Evolutionary conservation across 202 grass and related monocot genomes (phyloP).

Genomic region (Cymbopogon flexuosus): DNA sequence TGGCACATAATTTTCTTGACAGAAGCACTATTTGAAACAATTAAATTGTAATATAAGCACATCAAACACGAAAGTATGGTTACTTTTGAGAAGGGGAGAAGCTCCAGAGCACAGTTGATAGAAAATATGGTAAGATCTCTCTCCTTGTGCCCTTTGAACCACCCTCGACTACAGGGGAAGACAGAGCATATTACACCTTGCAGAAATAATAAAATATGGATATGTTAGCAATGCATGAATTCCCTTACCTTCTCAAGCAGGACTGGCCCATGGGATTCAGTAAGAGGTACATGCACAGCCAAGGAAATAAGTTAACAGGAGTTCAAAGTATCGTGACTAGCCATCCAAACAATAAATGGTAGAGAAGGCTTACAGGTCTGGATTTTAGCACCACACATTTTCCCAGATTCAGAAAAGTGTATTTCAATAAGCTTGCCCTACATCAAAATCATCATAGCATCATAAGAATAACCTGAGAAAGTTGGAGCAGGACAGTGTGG

Average conservation of each 20-base stretch:
- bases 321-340: background rate
- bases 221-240: background rate
- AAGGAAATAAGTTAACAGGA: conserved; percentile 37
- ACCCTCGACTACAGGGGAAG: conserved; percentile 75
- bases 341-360: conserved; percentile 31
- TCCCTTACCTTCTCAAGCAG: conserved; percentile 85
- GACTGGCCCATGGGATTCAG: conserved; percentile 53
- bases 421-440: conserved; percentile 96
- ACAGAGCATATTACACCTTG: conserved; percentile 26
- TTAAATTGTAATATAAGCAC: conserved; percentile 9
- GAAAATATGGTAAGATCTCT: conserved; percentile 97
- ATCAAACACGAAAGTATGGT: conserved; percentile 3
- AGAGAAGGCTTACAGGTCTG: conserved; percentile 67
- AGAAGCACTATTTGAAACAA: background rate
- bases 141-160: conserved; percentile 64
- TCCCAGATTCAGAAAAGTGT: conserved; percentile 71
- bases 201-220: conserved; percentile 12
- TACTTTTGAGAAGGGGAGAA: conserved; percentile 68
- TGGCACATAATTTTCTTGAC: background rate
- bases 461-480: conserved; percentile 30
- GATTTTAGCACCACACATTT: conserved; percentile 85
- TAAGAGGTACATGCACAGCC: conserved; percentile 33
- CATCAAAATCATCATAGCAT: conserved; percentile 25
- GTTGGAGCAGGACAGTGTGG: background rate
- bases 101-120: conserved; percentile 93